Conservation (phyloP, 768 basidiomycete species). For the Strobilomyces dryophilus region DNA sequence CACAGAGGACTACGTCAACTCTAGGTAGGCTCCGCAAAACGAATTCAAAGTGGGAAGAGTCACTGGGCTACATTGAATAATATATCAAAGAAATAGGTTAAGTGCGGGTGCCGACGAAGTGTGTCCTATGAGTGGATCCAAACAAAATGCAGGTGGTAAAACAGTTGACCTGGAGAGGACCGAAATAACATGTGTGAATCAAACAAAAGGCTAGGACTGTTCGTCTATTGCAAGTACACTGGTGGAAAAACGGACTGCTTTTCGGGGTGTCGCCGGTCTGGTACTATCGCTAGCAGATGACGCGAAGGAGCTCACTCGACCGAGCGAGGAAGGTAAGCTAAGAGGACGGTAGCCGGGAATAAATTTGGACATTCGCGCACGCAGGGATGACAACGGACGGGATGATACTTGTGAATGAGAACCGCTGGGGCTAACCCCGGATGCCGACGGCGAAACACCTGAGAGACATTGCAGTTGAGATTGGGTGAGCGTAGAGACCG, state of each 20-base stretch:
- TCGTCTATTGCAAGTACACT: conserved; percentile 33
- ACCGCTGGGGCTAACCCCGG: conserved; percentile 35
- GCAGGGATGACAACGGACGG: conserved; percentile 37
- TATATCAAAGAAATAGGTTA: conserved; percentile 24
- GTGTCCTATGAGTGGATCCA: conserved; percentile 18
- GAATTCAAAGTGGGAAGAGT: conserved; percentile 4
- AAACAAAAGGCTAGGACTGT: conserved; percentile 11
- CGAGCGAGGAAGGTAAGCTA: conserved; percentile 33
- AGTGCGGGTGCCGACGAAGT: conserved; percentile 11
- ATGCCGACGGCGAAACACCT: conserved; percentile 24
- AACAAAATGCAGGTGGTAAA: conserved; percentile 20
- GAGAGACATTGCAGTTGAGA: conserved; percentile 15
- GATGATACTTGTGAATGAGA: conserved; percentile 23
- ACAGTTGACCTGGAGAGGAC: conserved; percentile 8
- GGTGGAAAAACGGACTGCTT: conserved; percentile 60
- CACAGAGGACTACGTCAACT: conserved; percentile 18
- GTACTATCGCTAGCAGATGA: conserved; percentile 33
- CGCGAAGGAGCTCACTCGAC: conserved; percentile 27
- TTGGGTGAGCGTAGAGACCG: conserved; percentile 19
- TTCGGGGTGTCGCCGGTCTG: conserved; percentile 46
- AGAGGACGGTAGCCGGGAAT: conserved; percentile 41
- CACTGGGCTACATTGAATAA: conserved; percentile 31
- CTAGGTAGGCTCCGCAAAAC: conserved; percentile 1
- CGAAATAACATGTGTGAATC: conserved; percentile 2
- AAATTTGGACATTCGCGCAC: conserved; percentile 50